Evolutionary conservation across 2,329 filamentous ascomycete genomes (phyloP), one percentile per base, ranked within the genome.

Genomic region (Penicillium sp.): DNA sequence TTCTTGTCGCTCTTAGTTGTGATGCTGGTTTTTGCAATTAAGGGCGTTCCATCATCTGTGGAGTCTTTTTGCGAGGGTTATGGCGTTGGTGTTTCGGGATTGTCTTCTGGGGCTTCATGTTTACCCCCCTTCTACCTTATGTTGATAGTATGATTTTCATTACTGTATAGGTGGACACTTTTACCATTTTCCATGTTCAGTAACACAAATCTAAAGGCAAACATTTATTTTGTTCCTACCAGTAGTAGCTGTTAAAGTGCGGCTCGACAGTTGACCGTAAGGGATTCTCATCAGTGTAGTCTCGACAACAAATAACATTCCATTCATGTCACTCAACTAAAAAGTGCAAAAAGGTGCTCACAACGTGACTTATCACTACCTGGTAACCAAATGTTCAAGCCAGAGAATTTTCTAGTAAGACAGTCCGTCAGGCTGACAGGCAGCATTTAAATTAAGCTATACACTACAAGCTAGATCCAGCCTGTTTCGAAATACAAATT

Each of bases 1-100:
- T 35, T 14, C 33, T 30, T 16, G 13, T 30, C 28, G 16, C 16
- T 42, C 16, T 56, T 22, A 2, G 38, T 55, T 19, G 52, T 43
- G 37, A 51, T 59, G 57, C 57, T 59, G 57, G 57, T 51, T 43
- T 28, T 59, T 19, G 57, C n/a, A 28, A 25, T 22, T 5, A 40
- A 11, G 37, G 11, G 51, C 3, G 3, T 40, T 53, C 28, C 2
- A 53, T 40, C 22, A 53, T 53, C 19, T 35, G 40, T 57, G 55
- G 42, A 45, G 30, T n/a, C 14, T 13, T 8, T 4, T n/a, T 19
- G 19, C 19, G 22, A 14, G 22, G 35, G n/a, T 38, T 13, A 22
- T 11, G 54, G 30, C 22, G 16, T 37, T 30, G 28, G 10, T 45
- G 43, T 38, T 53, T 35, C 7, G 33, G 37, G 28, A 30, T 19